A percentile compares a stretch with the other conserved stretches of the same genome.
phyloP scores from a whole-genome alignment of 176 grass and related monocot genomes.

The Saccharum officinarum region DNA sequence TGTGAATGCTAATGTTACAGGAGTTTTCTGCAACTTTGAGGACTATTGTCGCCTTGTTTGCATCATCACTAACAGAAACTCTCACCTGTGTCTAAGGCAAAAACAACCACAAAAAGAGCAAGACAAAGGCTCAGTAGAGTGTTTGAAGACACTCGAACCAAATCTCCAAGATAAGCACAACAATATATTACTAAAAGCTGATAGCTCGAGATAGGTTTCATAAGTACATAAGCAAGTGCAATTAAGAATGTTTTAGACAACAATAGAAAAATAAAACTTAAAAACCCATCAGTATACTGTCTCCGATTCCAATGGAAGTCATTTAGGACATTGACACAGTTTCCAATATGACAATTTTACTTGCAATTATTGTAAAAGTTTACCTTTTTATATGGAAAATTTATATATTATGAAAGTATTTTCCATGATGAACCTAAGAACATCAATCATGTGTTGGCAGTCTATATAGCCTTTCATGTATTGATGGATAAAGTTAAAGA shows the following conservation, averaged over 20 bases:
- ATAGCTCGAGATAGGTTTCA: not conserved
- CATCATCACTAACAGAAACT: constrained; percentile 40
- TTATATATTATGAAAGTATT: not conserved
- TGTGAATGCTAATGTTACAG: constrained; percentile 66
- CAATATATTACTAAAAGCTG: not conserved
- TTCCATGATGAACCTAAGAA: not conserved
- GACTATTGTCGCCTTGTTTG: constrained; percentile 51
- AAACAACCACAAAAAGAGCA: not conserved
- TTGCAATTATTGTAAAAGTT: not conserved
- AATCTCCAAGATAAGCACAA: constrained; percentile 9
- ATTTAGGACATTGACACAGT: not conserved
- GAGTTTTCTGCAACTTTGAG: constrained; percentile 49
- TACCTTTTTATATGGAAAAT: not conserved
- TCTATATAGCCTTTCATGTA: not conserved
- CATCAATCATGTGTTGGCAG: not conserved
- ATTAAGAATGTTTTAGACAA: not conserved
- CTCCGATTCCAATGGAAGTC: not conserved
- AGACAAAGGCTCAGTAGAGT: constrained; percentile 11
- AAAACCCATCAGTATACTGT: not conserved
- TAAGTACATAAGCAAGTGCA: constrained; percentile 16
- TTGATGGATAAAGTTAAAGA: not conserved
- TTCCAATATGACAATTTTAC: not conserved
- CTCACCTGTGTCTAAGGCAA: constrained; percentile 55
- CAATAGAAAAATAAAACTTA: not conserved
- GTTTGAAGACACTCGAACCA: not conserved